Base-by-base conservation (phyloP, 345 rosid species). In the Arabis hirsuta region DNA sequence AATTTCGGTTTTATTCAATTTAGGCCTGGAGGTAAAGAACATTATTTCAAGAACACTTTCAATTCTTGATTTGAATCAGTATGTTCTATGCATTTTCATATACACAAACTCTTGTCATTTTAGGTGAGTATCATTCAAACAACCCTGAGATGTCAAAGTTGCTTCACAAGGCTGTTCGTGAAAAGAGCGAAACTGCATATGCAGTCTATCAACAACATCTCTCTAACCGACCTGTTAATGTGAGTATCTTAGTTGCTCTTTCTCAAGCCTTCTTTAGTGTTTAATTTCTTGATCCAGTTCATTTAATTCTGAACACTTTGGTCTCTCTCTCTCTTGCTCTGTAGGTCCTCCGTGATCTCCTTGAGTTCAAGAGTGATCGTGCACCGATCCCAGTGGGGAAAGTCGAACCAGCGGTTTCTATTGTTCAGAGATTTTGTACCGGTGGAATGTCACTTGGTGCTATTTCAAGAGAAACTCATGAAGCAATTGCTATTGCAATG, bases 391-490 rank as follows among this genome's bases (percentile, higher is more conserved):
- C 92, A 41, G 87, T 95, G 36, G 92, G 99, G 71, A 88, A 84
- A 84, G 99, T 95, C 38, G 99, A 95, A 78, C 91, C 99, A 12
- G 97, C 97, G 3, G 58, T 75, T 29, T 82, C 96, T 36, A 95
- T 95, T 53, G 99, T 91, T 45, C 74, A 90, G 72, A 85, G 97
- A 53, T 95, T 95, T 81, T 95, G 99, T 82, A 95, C 99, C 46
- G 99, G 99, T 60, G 99, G 97, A 64, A 95, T 95, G 97, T 91
- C 99, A 9, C 97, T 95, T 38, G 99, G 99, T 72, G 99, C 99
- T 69, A 95, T 95, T 63, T 95, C 99, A 63, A 90, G 99, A 82
- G 99, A 95, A 79, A 95, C 99, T 78, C 99, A 95, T 72, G 99
- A 95, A 83, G 97, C 97, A 19, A 95, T 95, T 82, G 97, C 97